phyloP scores from a whole-genome alignment of 345 rosid species.

The Pistacia integerrima region DNA sequence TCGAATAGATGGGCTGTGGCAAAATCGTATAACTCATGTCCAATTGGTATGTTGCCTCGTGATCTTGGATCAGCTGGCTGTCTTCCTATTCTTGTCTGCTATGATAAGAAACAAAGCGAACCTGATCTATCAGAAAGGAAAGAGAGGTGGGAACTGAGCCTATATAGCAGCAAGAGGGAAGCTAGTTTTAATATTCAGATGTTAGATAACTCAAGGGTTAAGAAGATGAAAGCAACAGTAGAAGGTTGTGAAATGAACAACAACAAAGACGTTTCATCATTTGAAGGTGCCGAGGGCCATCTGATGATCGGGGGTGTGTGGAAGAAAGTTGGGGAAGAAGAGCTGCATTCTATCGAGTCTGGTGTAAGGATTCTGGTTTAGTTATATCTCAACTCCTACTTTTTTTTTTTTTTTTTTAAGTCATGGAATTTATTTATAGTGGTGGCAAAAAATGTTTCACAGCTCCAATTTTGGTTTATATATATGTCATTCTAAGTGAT shows the following conservation, averaged over 20 bases:
- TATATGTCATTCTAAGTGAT: neutral
- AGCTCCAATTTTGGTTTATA: neutral
- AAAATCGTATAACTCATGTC: conserved; percentile 81
- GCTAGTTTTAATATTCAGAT: conserved; percentile 17
- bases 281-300: conserved; percentile 35
- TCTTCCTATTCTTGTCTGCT: conserved; percentile 59
- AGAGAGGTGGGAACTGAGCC: conserved; percentile 28
- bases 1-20: conserved; percentile 56
- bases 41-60: conserved; percentile 77
- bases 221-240: conserved; percentile 29
- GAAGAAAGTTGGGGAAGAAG: conserved; percentile 52
- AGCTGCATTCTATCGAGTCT: conserved; percentile 45
- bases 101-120: conserved; percentile 8
- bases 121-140: conserved; percentile 25
- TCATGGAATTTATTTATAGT: neutral
- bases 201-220: conserved; percentile 20
- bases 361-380: conserved; percentile 45
- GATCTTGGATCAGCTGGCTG: conserved; percentile 61
- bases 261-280: conserved; percentile 5
- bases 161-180: conserved; percentile 35
- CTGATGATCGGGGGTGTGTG: conserved; percentile 56
- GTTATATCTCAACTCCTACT: neutral
- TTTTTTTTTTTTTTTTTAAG: neutral
- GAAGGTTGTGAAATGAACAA: conserved; percentile 26
- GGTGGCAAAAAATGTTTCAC: neutral